These are phyloP conservation scores for Talaromyces piceae DNA, from an alignment of 2,329 filamentous ascomycete species.

Conservation along the genomic window DNA sequence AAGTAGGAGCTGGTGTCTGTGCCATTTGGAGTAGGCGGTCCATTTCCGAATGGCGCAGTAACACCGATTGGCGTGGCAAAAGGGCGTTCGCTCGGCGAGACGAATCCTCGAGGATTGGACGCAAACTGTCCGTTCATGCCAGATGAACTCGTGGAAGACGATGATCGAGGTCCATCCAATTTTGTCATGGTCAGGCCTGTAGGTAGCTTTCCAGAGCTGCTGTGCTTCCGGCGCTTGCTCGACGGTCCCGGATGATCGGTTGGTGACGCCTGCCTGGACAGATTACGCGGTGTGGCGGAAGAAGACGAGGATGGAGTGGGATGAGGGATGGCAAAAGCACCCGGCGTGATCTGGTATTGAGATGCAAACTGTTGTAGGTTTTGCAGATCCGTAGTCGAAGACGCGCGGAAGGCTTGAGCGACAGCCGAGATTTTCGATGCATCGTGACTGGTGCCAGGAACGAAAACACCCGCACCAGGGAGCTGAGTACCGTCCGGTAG, in stretches of 20 bases:
- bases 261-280: conserved; percentile 70
- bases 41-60: conserved; percentile 47
- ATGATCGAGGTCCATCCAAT: conserved; percentile 53
- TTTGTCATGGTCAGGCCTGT: conserved; percentile 74
- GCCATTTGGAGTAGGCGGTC: conserved; percentile 60
- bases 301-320: conserved; percentile 35
- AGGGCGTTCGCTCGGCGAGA: conserved; percentile 37
- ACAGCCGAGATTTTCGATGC: conserved; percentile 22
- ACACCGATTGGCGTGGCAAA: conserved; percentile 40
- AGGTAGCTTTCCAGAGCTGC: conserved; percentile 61
- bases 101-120: conserved; percentile 29
- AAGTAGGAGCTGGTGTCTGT: conserved; percentile 55
- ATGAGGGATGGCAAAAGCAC: conserved; percentile 32
- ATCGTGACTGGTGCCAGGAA: conserved; percentile 26
- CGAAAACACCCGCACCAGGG: conserved; percentile 38
- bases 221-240: conserved; percentile 77
- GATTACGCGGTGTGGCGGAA: conserved; percentile 50
- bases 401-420: conserved; percentile 45
- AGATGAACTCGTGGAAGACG: conserved; percentile 29
- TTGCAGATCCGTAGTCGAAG: conserved; percentile 58
- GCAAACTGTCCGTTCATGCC: conserved; percentile 34
- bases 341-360: conserved; percentile 32
- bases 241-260: conserved; percentile 55
- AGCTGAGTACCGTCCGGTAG: conserved; percentile 33
- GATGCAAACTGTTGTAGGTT: conserved; percentile 46